These are phyloP conservation scores for Trifolium subterraneum DNA, from an alignment of 306 rosid species.

Conservation along the genomic window DNA sequence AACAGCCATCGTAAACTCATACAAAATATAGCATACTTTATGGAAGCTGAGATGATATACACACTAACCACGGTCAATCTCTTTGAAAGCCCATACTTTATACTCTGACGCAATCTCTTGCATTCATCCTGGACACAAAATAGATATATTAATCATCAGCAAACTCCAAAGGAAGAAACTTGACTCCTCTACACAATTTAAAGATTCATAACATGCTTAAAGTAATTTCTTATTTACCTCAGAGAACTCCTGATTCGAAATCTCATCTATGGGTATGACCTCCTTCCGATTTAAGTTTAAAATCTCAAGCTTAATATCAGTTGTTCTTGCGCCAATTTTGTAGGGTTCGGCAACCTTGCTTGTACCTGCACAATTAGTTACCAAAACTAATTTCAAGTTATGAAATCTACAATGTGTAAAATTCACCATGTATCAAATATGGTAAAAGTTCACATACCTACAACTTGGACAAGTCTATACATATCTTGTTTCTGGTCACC, in stretches of 20 bases:
- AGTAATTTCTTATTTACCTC: conserved; percentile 62
- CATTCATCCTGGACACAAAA: conserved; percentile 80
- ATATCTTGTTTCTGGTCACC: conserved; percentile 79
- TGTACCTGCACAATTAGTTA: conserved; percentile 69
- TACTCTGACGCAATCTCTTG: conserved; percentile 74
- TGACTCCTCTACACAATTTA: conserved; percentile 16
- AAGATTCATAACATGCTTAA: conserved; percentile 15
- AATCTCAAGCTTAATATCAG: conserved; percentile 78
- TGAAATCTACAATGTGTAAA: conserved; percentile 16
- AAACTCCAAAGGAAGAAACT: conserved; percentile 16
- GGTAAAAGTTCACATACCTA: conserved; percentile 58
- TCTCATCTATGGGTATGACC: conserved; percentile 69
- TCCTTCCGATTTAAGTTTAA: conserved; percentile 84
- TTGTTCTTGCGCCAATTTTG: conserved; percentile 68
- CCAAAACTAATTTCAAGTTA: conserved; percentile 38
- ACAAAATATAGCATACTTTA: conserved; percentile 30
- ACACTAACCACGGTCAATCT: conserved; percentile 83
- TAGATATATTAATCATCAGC: conserved; percentile 42
- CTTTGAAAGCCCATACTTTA: conserved; percentile 77
- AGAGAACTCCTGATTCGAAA: conserved; percentile 85
- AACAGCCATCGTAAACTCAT: conserved; percentile 35
- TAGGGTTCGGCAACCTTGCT: conserved; percentile 72
- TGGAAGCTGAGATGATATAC: conserved; percentile 37
- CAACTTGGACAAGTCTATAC: conserved; percentile 94
- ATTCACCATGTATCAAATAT: conserved; percentile 27